These are phyloP conservation scores for Pseudocercospora eumusae DNA, from an alignment of 2,329 filamentous ascomycete species.

Conservation along the genomic window DNA sequence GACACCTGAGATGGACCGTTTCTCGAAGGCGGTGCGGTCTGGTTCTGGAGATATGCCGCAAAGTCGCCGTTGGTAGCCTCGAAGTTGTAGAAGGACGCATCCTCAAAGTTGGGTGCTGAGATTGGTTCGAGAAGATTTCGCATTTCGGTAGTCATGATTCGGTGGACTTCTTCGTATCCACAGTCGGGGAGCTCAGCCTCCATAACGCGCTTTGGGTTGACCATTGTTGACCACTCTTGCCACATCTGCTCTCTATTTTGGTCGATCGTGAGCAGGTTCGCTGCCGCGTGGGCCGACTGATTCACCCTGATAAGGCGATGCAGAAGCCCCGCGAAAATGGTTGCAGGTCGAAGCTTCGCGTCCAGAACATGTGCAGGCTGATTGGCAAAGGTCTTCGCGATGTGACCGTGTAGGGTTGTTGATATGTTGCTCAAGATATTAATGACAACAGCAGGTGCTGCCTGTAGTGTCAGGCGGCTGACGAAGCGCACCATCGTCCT, in stretches of 20 bases:
- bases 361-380: conserved; percentile 82
- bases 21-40: conserved; percentile 31
- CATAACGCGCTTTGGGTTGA: conserved; percentile 59
- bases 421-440: conserved; percentile 87
- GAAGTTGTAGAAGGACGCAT: conserved; percentile 45
- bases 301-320: conserved; percentile 90
- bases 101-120: conserved; percentile 46
- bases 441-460: conserved; percentile 83
- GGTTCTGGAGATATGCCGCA: conserved; percentile 43
- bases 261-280: conserved; percentile 85
- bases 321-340: conserved; percentile 81
- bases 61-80: conserved; percentile 47
- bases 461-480: conserved; percentile 83
- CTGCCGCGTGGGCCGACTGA: conserved; percentile 87
- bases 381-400: conserved; percentile 79
- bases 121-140: conserved; percentile 69
- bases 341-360: conserved; percentile 84
- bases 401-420: conserved; percentile 74
- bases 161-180: conserved; percentile 58
- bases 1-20: conserved; percentile 41
- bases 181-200: conserved; percentile 59
- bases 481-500: conserved; percentile 95
- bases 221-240: conserved; percentile 74
- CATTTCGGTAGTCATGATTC: conserved; percentile 61
- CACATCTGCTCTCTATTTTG: conserved; percentile 95